phyloP scores from a whole-genome alignment of 352 stramenopile genomes.

The Globisporangium emineosum region DNA sequence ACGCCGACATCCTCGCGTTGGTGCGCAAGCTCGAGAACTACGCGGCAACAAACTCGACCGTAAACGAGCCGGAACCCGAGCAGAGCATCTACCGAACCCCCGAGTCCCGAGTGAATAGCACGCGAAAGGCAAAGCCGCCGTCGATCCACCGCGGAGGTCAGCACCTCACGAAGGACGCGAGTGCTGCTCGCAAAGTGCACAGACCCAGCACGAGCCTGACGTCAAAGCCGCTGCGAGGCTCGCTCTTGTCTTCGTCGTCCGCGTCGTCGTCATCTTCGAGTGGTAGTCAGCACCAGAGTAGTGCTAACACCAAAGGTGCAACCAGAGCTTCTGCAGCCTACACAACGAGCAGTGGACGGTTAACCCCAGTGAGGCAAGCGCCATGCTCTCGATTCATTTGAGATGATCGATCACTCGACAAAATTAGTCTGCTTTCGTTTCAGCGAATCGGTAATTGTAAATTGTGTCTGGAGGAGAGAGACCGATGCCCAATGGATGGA shows the following conservation, averaged over 20 bases:
- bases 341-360: neutral
- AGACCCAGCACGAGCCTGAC: conserved; percentile 9
- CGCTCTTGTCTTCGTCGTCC: conserved; percentile 9
- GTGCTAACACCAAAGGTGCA: neutral
- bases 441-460: too few relatives aligned
- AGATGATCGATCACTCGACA: too few relatives aligned
- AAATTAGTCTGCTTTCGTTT: too few relatives aligned
- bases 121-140: conserved; percentile 5
- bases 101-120: conserved; percentile 2
- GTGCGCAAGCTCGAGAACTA: conserved; percentile 20
- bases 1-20: conserved; percentile 19
- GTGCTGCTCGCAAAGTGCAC: neutral
- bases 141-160: conserved; percentile 3
- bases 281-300: neutral
- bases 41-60: neutral
- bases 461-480: too few relatives aligned
- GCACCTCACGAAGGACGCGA: neutral
- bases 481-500: too few relatives aligned
- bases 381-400: conserved; percentile 2
- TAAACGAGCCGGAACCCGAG: conserved; percentile 10
- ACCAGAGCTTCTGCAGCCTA: neutral
- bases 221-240: conserved; percentile 1
- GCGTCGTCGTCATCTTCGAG: neutral
- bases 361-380: neutral
- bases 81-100: conserved; percentile 11